These are phyloP conservation scores for Euphorbia peplus DNA, from an alignment of 345 rosid species.

Conservation along the genomic window DNA sequence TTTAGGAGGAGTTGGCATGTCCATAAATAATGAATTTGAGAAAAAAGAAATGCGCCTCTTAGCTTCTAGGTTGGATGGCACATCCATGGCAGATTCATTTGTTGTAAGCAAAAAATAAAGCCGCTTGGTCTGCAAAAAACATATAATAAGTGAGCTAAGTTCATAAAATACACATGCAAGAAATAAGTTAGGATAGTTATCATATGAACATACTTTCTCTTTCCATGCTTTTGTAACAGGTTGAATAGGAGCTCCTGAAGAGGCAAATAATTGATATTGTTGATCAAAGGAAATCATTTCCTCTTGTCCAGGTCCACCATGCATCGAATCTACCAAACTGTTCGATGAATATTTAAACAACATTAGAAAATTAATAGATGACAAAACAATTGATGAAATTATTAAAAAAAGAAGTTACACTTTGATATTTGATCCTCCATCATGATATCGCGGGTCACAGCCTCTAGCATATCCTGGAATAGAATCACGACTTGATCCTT, in stretches of 20 bases:
- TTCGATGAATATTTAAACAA: too few species aligned
- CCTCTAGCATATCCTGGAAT: constrained; percentile 99
- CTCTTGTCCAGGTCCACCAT: constrained; percentile 73
- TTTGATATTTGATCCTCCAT: too few species aligned
- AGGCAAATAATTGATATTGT: constrained; percentile 75
- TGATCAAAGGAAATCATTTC: constrained; percentile 54
- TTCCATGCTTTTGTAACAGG: constrained; percentile 81
- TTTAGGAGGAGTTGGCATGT: constrained; percentile 94
- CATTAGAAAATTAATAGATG: too few species aligned
- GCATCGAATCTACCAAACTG: too few species aligned
- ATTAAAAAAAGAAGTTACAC: too few species aligned
- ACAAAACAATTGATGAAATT: too few species aligned
- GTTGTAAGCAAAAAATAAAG: constrained; percentile 80
- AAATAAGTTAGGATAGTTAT: too few species aligned
- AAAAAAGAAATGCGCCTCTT: constrained; percentile 96
- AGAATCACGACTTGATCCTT: constrained; percentile 84
- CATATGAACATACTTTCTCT: too few species aligned
- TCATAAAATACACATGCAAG: background rate
- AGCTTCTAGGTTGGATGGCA: constrained; percentile 97
- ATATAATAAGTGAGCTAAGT: background rate
- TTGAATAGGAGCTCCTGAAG: constrained; percentile 81
- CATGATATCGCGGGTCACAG: constrained; percentile 86
- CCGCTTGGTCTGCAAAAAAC: constrained; percentile 59
- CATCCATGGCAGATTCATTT: constrained; percentile 99
- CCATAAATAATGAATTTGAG: constrained; percentile 98